A percentile compares a stretch with the other conserved stretches of the same genome.
Evolutionary conservation across 108 stramenopile genomes (phyloP).

Genomic region (Schizochytrium sp.): DNA sequence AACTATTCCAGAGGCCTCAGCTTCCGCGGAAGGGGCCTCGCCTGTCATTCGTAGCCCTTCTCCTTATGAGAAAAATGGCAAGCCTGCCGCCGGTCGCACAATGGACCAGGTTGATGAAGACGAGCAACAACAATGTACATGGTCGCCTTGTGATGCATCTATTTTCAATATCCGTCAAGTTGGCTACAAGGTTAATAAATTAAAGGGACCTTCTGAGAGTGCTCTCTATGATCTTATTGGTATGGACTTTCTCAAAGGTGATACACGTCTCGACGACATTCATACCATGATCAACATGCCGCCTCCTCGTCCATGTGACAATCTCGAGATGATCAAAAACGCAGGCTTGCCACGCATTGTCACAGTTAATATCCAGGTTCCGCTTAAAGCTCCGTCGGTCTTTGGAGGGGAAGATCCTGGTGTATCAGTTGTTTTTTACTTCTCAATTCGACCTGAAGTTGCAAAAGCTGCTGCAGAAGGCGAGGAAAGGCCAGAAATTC

Average conservation of each 20-base stretch:
- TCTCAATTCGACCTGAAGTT: slow-evolving; percentile 8
- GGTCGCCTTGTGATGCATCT: neutral
- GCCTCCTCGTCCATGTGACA: slow-evolving; percentile 6
- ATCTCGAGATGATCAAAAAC: neutral
- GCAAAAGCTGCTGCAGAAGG: slow-evolving; percentile 50
- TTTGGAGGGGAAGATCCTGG: slow-evolving; percentile 42
- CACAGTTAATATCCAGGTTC: slow-evolving; percentile 51
- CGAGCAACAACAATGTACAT: slow-evolving; percentile 2
- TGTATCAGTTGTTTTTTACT: slow-evolving; percentile 49
- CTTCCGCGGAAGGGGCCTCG: neutral
- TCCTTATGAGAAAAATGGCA: slow-evolving; percentile 45
- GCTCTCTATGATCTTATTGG: slow-evolving; percentile 41
- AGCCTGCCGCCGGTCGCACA: neutral
- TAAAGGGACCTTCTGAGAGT: slow-evolving; percentile 16
- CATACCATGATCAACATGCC: neutral
- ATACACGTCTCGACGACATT: neutral
- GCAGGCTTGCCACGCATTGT: slow-evolving; percentile 4
- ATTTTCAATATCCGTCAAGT: slow-evolving; percentile 14
- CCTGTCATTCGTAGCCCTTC: neutral
- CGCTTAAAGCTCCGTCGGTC: slow-evolving; percentile 25
- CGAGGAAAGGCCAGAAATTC: neutral
- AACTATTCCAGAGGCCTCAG: neutral
- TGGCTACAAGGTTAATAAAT: slow-evolving; percentile 1
- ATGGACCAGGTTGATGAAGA: neutral
- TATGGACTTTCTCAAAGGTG: slow-evolving; percentile 39